These are phyloP conservation scores for Gymnopilus dilepis DNA, from an alignment of 768 basidiomycete genomes.

Conservation along the genomic window DNA sequence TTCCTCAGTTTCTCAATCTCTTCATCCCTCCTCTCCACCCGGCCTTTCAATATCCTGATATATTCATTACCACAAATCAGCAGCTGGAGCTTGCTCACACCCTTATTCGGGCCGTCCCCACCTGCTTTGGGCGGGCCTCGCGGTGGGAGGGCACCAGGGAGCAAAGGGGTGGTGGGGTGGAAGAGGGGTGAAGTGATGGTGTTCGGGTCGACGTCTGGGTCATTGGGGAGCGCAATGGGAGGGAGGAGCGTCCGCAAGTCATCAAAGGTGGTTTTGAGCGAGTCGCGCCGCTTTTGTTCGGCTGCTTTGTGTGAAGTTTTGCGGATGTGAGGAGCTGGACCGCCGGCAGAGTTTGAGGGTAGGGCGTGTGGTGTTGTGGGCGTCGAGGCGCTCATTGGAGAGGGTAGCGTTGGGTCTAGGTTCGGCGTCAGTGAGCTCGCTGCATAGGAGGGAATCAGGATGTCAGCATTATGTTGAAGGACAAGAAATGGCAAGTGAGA, in stretches of 20 bases:
- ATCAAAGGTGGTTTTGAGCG: constrained; percentile 92
- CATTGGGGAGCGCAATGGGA: constrained; percentile 82
- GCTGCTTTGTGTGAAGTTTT: constrained; percentile 95
- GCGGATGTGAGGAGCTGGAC: constrained; percentile 46
- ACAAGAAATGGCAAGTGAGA: constrained; percentile 3
- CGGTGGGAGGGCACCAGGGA: constrained; percentile 90
- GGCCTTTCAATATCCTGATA: constrained; percentile 75
- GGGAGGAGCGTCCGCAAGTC: constrained; percentile 84
- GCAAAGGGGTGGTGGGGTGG: constrained; percentile 64
- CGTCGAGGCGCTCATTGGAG: constrained; percentile 17
- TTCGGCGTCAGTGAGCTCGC: constrained; percentile 23
- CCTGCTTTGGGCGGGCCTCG: constrained; percentile 86
- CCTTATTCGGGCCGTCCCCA: constrained; percentile 92
- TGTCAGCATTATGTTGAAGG: background rate
- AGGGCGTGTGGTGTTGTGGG: constrained; percentile 20
- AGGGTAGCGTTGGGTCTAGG: constrained; percentile 23
- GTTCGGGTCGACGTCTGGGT: constrained; percentile 35
- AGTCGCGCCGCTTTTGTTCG: constrained; percentile 96
- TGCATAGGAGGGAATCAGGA: constrained; percentile 7
- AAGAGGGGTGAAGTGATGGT: constrained; percentile 29
- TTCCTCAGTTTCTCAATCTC: constrained; percentile 72
- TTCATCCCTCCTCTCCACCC: constrained; percentile 79
- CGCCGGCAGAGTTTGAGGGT: constrained; percentile 4
- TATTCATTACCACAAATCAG: constrained; percentile 91
- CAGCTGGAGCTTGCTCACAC: constrained; percentile 92